Conservation (phyloP, 23 red algal genomes). For the Pyropia yezoensis region DNA sequence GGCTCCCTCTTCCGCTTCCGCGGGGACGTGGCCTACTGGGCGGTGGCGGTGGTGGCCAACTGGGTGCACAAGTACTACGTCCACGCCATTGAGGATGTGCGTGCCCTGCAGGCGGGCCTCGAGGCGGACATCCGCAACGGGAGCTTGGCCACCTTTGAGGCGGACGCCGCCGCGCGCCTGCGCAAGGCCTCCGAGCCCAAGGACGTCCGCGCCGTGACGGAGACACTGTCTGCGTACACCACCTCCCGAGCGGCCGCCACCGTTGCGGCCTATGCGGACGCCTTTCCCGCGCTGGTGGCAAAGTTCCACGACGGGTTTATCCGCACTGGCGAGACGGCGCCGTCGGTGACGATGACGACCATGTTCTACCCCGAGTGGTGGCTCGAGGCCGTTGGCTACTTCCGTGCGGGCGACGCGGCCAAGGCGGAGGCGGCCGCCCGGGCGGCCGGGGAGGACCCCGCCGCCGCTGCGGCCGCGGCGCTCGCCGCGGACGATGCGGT, state of each 20-base stretch:
- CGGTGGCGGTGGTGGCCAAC: slow-evolving; percentile 27
- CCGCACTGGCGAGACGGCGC: slow-evolving; percentile 1
- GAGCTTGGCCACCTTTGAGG: too few relatives aligned
- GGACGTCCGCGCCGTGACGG: too few relatives aligned
- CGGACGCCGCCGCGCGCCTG: too few relatives aligned
- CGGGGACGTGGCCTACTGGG: slow-evolving; percentile 40
- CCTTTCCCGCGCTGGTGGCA: slow-evolving; percentile 20
- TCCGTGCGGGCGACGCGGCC: slow-evolving; percentile 30
- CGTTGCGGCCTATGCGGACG: slow-evolving; percentile 10
- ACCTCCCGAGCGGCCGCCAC: neutral
- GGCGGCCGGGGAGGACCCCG: too few relatives aligned
- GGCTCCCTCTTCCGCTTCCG: slow-evolving; percentile 32
- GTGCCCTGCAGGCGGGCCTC: slow-evolving; percentile 4
- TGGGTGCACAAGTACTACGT: slow-evolving; percentile 52
- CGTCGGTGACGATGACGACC: slow-evolving; percentile 21
- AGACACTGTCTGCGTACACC: too few relatives aligned
- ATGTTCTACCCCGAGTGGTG: slow-evolving; percentile 39
- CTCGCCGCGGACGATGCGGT: too few relatives aligned
- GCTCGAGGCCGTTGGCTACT: slow-evolving; percentile 33
- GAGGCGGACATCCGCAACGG: slow-evolving; percentile 12
- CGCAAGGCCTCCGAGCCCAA: too few relatives aligned
- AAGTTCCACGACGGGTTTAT: slow-evolving; percentile 36
- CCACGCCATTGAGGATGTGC: slow-evolving; percentile 13
- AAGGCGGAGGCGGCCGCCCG: too few relatives aligned
- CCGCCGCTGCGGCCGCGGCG: too few relatives aligned